These are phyloP conservation scores for Xenosphaeropsis pyriputrescens DNA, from an alignment of 2,329 filamentous ascomycete genomes.

Conservation along the genomic window DNA sequence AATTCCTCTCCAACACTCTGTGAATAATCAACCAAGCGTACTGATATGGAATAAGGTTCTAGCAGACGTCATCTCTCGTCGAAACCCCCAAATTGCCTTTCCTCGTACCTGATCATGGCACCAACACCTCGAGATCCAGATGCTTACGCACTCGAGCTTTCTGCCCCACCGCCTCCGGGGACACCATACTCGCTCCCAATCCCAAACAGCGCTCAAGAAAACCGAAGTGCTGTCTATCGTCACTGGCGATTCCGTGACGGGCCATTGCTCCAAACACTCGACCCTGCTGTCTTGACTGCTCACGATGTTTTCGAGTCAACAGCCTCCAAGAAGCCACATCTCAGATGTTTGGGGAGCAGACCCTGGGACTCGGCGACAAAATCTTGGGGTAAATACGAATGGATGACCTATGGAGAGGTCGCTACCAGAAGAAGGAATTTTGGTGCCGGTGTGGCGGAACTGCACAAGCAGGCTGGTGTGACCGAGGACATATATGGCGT, in stretches of 20 bases:
- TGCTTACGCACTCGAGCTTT: constrained; percentile 9
- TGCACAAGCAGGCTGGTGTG: constrained; percentile 62
- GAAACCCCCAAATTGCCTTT: too few relatives aligned
- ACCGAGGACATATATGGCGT: constrained; percentile 54
- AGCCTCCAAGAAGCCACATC: constrained; percentile 46
- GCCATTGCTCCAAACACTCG: constrained; percentile 54
- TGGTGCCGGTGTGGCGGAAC: constrained; percentile 70
- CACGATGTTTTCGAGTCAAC: constrained; percentile 70
- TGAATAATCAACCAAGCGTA: too few relatives aligned
- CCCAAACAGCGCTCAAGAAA: constrained; percentile 58
- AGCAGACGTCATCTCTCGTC: too few relatives aligned
- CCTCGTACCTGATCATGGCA: background rate
- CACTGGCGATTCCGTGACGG: constrained; percentile 66
- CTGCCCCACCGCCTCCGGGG: constrained; percentile 14
- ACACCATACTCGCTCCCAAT: constrained; percentile 63
- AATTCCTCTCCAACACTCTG: too few relatives aligned
- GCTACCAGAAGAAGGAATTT: constrained; percentile 68
- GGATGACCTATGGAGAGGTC: constrained; percentile 73
- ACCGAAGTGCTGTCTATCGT: constrained; percentile 65
- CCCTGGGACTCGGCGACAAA: constrained; percentile 64
- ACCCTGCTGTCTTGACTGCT: constrained; percentile 55
- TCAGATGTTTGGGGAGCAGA: constrained; percentile 65
- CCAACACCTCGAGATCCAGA: constrained; percentile 8
- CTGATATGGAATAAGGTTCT: too few relatives aligned
- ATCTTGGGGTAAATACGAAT: constrained; percentile 61